A percentile compares a stretch with the other conserved stretches of the same genome.
Evolutionary conservation across 1,284 basidiomycete species (phyloP).

Genomic region (Naganishia liquefaciens): DNA sequence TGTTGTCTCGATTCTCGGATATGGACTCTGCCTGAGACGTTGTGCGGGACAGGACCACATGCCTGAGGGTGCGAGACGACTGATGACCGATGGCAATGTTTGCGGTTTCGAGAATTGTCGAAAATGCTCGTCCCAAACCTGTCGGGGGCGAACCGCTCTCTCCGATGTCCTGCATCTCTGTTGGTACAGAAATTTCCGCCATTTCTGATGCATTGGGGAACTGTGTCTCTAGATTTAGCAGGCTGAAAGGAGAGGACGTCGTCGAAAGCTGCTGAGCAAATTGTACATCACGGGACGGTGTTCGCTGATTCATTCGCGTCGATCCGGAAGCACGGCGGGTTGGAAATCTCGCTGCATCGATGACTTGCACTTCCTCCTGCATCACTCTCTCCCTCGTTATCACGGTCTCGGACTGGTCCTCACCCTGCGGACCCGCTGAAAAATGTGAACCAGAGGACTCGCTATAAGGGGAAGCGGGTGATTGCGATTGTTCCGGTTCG

Average conservation of each 20-base stretch:
- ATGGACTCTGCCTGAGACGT: background rate
- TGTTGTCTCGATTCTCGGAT: background rate
- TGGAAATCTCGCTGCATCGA: no score
- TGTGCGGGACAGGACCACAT: constrained; percentile 19
- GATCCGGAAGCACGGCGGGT: no score
- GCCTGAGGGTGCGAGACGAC: constrained; percentile 9
- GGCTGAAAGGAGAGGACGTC: background rate
- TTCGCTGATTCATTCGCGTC: no score
- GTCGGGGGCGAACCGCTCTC: background rate
- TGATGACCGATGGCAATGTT: constrained; percentile 18
- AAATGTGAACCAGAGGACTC: no score
- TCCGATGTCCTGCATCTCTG: background rate
- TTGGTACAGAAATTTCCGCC: background rate
- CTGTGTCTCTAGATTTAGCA: background rate
- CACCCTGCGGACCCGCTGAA: no score
- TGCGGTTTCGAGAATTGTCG: constrained; percentile 5
- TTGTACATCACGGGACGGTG: no score
- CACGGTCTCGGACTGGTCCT: no score
- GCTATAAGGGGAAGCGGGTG: no score
- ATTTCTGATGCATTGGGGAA: background rate
- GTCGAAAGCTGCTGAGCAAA: no score
- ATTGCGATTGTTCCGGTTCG: no score
- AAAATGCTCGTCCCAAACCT: background rate
- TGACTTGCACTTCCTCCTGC: no score
- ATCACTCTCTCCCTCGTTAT: no score